Evolutionary conservation across 768 basidiomycete species (phyloP).

Genomic region (Phylloporus sp.): DNA sequence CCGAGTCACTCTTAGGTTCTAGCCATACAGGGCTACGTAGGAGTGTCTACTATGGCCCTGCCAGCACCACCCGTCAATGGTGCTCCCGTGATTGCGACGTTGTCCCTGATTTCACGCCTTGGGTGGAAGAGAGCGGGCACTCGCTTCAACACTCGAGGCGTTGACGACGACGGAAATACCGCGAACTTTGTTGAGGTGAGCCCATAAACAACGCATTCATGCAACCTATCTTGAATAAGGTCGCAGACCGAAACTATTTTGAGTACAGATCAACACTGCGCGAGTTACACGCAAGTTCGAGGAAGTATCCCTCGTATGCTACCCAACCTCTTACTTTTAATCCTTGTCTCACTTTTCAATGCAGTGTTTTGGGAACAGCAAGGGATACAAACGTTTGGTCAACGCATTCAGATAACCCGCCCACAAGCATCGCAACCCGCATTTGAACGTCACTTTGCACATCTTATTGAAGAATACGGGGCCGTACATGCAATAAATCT

Average conservation of each 20-base stretch:
- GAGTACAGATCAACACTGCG: constrained; percentile 79
- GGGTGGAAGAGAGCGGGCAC: constrained; percentile 97
- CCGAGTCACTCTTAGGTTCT: constrained; percentile 51
- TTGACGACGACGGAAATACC: constrained; percentile 91
- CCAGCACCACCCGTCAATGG: constrained; percentile 73
- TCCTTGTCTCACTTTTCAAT: constrained; percentile 10
- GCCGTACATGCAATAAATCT: constrained; percentile 86
- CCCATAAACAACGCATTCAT: constrained; percentile 4
- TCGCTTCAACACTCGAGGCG: constrained; percentile 93
- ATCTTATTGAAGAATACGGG: constrained; percentile 83
- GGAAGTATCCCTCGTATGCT: constrained; percentile 90
- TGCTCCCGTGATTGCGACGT: constrained; percentile 65
- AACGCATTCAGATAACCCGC: constrained; percentile 90
- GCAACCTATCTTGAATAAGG: constrained; percentile 5
- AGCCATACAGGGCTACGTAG: constrained; percentile 92
- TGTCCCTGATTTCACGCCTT: constrained; percentile 81
- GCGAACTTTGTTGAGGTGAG: constrained; percentile 95
- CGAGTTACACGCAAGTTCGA: constrained; percentile 91
- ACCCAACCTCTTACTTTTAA: constrained; percentile 2
- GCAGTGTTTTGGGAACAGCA: constrained; percentile 99
- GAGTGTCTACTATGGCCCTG: constrained; percentile 72
- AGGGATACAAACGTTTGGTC: constrained; percentile 91
- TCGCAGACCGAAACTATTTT: constrained; percentile 85
- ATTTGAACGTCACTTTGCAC: constrained; percentile 90
- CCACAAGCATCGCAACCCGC: constrained; percentile 96